Evolutionary conservation across 2,329 filamentous ascomycete genomes (phyloP).

Genomic region (Graphilbum fragrans): DNA sequence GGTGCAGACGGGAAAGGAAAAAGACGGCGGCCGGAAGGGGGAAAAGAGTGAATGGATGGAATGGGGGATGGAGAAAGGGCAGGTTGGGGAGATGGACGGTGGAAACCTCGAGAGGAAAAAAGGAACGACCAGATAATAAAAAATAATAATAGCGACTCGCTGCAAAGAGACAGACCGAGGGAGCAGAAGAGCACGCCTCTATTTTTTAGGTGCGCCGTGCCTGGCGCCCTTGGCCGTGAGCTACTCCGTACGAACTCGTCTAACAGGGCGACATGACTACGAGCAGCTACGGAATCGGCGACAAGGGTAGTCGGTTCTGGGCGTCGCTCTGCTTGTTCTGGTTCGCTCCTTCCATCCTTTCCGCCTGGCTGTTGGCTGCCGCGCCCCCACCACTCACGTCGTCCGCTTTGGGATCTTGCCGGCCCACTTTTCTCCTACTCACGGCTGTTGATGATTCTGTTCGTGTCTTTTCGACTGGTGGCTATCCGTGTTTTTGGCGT

Average conservation of each 20-base stretch:
- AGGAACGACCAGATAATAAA: background rate
- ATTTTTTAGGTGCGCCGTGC: background rate
- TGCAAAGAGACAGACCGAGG: background rate
- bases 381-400: no score
- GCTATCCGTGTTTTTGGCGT: no score
- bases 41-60: background rate
- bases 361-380: no score
- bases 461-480: no score
- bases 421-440: no score
- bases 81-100: background rate
- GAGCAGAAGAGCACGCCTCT: background rate
- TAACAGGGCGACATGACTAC: background rate
- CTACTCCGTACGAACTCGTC: background rate
- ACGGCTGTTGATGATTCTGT: no score
- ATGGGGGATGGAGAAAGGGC: background rate
- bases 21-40: background rate
- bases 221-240: background rate
- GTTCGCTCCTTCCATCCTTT: no score
- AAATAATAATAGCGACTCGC: background rate
- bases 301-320: no score
- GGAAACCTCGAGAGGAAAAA: background rate
- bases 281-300: no score
- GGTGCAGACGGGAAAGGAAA: background rate
- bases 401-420: no score
- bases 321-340: no score